A percentile compares a stretch with the other conserved stretches of the same genome.
Evolutionary conservation across 345 rosid species (phyloP).

Genomic region (Corymbia maculata): DNA sequence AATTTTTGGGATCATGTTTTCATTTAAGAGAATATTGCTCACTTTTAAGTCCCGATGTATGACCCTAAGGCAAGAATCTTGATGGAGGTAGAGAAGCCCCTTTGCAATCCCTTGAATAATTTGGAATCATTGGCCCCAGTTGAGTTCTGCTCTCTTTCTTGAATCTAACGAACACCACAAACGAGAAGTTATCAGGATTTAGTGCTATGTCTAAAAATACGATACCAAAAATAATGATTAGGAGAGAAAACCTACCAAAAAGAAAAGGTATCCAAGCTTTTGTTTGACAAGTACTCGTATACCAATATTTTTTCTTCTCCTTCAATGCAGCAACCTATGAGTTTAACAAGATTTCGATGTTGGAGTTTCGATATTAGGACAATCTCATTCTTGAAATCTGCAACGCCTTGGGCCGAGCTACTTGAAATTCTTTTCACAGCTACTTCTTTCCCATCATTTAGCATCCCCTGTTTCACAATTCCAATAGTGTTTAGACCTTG

Average conservation of each 20-base stretch:
- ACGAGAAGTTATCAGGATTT: background rate
- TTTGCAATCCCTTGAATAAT: constrained; percentile 25
- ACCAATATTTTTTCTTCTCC: constrained; percentile 45
- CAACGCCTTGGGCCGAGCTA: constrained; percentile 46
- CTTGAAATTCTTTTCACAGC: constrained; percentile 56
- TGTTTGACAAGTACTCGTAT: constrained; percentile 17
- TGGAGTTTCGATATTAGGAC: constrained; percentile 46
- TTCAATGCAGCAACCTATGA: constrained; percentile 49
- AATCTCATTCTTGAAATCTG: constrained; percentile 54
- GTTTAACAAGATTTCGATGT: constrained; percentile 54
- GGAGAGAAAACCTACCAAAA: constrained; percentile 1
- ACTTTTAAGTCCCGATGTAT: constrained; percentile 26
- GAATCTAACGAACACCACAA: constrained; percentile 3
- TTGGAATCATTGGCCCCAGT: constrained; percentile 19
- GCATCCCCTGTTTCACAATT: constrained; percentile 26
- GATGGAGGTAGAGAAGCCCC: constrained; percentile 25
- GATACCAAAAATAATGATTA: background rate
- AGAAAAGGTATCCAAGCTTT: background rate
- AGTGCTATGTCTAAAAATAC: background rate
- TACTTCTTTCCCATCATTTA: constrained; percentile 26
- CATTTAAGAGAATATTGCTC: constrained; percentile 19
- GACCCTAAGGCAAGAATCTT: constrained; percentile 17
- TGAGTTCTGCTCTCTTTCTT: background rate
- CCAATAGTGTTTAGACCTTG: background rate
- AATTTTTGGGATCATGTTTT: constrained; percentile 18